Percentiles rank a stretch among this genome's conserved stretches.
Evolutionary conservation across 495 filamentous ascomycete genomes (phyloP).

Genomic region (Lasiosphaeria hispida): DNA sequence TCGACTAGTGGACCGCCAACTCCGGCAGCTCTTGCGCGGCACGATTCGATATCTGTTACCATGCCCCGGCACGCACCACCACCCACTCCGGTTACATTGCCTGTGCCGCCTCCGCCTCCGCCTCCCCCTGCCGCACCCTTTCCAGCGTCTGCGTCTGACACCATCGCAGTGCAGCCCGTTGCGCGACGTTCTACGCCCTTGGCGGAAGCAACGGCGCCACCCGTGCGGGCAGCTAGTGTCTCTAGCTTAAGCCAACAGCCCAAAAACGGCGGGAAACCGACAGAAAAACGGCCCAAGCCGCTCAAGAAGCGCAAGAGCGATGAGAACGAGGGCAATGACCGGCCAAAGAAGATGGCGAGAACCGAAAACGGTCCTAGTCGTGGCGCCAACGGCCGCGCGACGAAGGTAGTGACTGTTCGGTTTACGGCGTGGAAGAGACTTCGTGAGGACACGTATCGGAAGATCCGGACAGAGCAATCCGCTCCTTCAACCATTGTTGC

Average conservation of each 20-base stretch:
- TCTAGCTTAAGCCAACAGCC: slow-evolving; percentile 2
- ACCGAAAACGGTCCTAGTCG: slow-evolving; percentile 24
- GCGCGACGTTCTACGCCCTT: slow-evolving; percentile 14
- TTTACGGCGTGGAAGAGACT: slow-evolving; percentile 23
- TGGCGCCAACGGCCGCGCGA: slow-evolving; percentile 16
- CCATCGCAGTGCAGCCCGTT: slow-evolving; percentile 27
- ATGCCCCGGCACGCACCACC: slow-evolving; percentile 14
- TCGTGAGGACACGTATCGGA: slow-evolving; percentile 1
- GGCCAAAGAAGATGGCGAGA: slow-evolving; percentile 40
- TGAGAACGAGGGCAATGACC: slow-evolving; percentile 26
- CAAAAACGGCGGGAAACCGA: slow-evolving; percentile 2
- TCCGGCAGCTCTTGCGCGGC: slow-evolving; percentile 15
- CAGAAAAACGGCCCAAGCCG: slow-evolving; percentile 26
- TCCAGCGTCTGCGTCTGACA: slow-evolving; percentile 17
- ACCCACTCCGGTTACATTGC: not conserved
- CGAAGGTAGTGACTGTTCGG: slow-evolving; percentile 23
- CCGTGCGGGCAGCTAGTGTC: not conserved
- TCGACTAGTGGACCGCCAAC: slow-evolving; percentile 17
- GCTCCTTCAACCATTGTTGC: slow-evolving; percentile 20
- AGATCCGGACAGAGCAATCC: not conserved
- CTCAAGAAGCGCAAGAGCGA: slow-evolving; percentile 36
- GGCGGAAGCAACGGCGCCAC: slow-evolving; percentile 6
- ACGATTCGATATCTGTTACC: slow-evolving; percentile 30
- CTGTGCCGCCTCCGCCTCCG: not conserved
- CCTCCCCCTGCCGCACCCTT: slow-evolving; percentile 4